Evolutionary conservation across 2,329 filamentous ascomycete genomes (phyloP), one percentile per base, ranked within the genome.

Genomic region (Sporothrix humicola): DNA sequence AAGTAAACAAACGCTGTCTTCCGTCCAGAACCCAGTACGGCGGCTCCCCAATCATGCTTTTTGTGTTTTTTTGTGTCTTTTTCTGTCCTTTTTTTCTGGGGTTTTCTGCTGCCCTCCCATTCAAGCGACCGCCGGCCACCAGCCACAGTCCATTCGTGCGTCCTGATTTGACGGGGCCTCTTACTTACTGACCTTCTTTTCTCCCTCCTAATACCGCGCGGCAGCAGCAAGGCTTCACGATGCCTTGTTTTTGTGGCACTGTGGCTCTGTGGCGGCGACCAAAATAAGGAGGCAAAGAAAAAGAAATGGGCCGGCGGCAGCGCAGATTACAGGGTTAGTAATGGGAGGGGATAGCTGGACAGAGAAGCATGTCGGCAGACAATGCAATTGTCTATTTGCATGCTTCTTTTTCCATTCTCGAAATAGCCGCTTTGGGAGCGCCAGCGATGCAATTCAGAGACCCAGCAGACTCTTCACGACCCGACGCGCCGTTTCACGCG

Each of bases 91-190:
- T 26, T 26, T 26, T 26, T 26, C 23, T 3, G 2, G 7, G 31
- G 31, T 2, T 23, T 8, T 13, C 59, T 44, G 10, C 59, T 23
- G 10, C 20, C 61, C 52, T 37, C 5, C 42, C 42, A 8, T 2
- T 7, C 10, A 46, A 1, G 1, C 31, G 31, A 37, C 31, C 31
- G 31, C 31, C 31, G 10, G 12, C 12, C 42, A 48, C 61, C n/a
- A 48, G 61, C 61, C 42, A 48, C 61, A 66, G 42, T 23, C 61
- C 20, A 2, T 46, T 13, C 48, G 44, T 6, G 42, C 42, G 10
- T 48, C 37, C 42, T 66, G 61, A 66, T 66, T 66, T 66, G 61
- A 48, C 2, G 5, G 42, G 59, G 61, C 61, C 61, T 23, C 61
- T 4, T 46, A 20, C 61, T 3, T 6, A 2, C 61, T 20, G 61